Base-by-base conservation (phyloP, 495 filamentous ascomycete species). In the Hypoxylon rickii region DNA sequence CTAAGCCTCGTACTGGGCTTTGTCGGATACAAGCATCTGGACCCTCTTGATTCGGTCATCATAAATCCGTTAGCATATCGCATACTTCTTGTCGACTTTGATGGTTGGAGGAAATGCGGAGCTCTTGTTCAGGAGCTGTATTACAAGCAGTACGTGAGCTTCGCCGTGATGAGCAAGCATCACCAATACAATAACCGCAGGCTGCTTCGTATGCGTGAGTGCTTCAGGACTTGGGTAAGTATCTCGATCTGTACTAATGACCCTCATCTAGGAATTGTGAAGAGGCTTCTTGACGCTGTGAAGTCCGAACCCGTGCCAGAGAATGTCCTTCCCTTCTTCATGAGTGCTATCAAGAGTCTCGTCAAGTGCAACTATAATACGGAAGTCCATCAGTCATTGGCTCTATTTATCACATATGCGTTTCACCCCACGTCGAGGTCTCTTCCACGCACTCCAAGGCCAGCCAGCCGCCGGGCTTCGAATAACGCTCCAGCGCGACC, bases 21-120 rank as follows among this genome's bases (percentile, higher is more conserved):
- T 67, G 84, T 97, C 45, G 94, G 94, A 2, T 97, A 93, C 67
- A 82, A 89, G 22, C 83, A 83, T 62, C 75, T 85, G 44, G 79
- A 85, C 43, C 88, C 90, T 12, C 83, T 88, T 57, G 86, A 89
- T 34, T 96, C 91, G 8, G 87, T 97, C 56, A 96, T 98, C 69
- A 89, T 92, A 56, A 98, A 98, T 65, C 92, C 94, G 1, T 77
- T 98, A 26, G 94, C 94, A 3, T 97, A 96, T 71, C 83, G 95
- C 39, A 83, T 96, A 34, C 79, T 98, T 22, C 76, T 98, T 17
- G 89, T 97, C 34, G 94, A 98, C 72, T 84, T 90, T 61, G 93
- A 97, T 58, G 83, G 87, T 31, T 98, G 94, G 94, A 81, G 92
- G 61, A 86, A 83, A 68, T 88, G 88, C 29, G 86, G 86, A 34